Conservation (phyloP, 306 rosid species). For the Prunus davidiana region DNA sequence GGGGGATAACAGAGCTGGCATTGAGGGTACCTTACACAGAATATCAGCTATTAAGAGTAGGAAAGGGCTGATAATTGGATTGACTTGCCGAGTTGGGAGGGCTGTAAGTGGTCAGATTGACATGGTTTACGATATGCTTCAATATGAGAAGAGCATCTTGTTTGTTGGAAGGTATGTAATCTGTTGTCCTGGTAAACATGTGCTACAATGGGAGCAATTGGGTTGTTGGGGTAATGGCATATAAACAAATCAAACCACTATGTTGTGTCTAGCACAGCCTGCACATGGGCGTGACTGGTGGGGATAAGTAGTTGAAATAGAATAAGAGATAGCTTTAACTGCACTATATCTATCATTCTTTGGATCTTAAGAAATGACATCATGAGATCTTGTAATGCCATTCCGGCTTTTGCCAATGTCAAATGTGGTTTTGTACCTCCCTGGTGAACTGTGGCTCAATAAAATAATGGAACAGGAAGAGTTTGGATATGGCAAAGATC, state of each 20-base stretch:
- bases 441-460: background rate
- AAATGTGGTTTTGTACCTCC: background rate
- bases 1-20: constrained; percentile 70
- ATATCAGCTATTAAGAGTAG: constrained; percentile 68
- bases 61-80: constrained; percentile 55
- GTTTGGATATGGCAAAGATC: background rate
- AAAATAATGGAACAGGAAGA: background rate
- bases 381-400: background rate
- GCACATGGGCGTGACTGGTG: background rate
- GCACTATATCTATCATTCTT: background rate
- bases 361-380: background rate
- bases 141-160: constrained; percentile 64
- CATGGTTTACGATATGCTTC: constrained; percentile 66
- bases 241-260: background rate
- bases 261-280: background rate
- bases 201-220: background rate
- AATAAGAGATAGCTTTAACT: background rate
- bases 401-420: too few relatives aligned
- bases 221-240: background rate
- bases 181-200: background rate
- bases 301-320: background rate
- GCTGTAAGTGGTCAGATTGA: constrained; percentile 59
- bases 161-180: constrained; percentile 63
- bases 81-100: constrained; percentile 73
- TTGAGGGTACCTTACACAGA: constrained; percentile 72